Evolutionary conservation across 495 filamentous ascomycete species (phyloP), one percentile per base, ranked within the genome.

Genomic region (Apodospora peruviana): DNA sequence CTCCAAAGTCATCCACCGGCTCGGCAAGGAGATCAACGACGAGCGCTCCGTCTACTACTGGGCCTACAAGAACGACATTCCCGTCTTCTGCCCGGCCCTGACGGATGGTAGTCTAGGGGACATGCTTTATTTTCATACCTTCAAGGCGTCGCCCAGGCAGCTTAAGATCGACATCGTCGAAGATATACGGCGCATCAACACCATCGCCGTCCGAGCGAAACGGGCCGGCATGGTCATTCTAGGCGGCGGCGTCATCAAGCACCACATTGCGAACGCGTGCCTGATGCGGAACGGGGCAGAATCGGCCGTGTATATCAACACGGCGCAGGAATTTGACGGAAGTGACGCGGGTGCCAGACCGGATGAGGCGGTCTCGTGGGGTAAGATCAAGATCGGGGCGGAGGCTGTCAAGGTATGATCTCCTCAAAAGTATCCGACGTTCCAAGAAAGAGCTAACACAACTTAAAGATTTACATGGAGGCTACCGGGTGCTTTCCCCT

Each of bases 111-210:
- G 86, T 42, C 68, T 97, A 16, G 94, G 93, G 0, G 93, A 98
- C 61, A 98, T 98, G 94, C 68, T 97, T 20, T 96, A 95, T 64
- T 96, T 96, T 67, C 90, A 97, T 70, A 93, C 90, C 2, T 98
- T 84, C 79, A 88, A 86, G 59, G 71, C 85, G 0, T 88, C 86
- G 12, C 93, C 91, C 1, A 67, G 73, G 51, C 84, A 87, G 62
- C 72, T 98, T 17, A 73, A 80, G 24, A 80, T 96, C 29, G 91
- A 96, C 60, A 91, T 95, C 43, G 84, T 96, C 7, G 84, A 89
- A 45, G 91, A 96, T 57, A 87, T 96, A 43, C 80, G 93, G 17
- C 80, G 75, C 43, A 87, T 96, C 65, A 97, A 98, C 68, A 88
- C 87, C 9, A 81, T 96, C 44, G 82, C 91, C 2, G 86, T 96